Evolutionary conservation across 1,284 basidiomycete genomes (phyloP), one percentile per base, ranked within the genome.

Genomic region (Ganoderma resinaceum): DNA sequence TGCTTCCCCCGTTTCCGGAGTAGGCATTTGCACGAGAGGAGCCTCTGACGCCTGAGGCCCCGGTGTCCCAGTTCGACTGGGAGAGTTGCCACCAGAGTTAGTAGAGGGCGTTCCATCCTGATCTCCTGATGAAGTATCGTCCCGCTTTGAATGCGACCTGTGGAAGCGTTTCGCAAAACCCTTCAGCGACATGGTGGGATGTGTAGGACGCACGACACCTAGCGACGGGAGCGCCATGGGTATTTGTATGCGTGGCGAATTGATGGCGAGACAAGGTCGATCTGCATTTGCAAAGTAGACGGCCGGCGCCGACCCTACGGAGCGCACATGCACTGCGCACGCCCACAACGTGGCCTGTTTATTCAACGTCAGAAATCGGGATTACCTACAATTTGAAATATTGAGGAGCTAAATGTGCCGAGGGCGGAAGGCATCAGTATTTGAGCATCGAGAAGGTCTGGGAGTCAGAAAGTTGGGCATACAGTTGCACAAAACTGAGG

Each of bases 301-400:
- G 18, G 55, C 23, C 20, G 46, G 46, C 46, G 46, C 55, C 55
- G 55, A 31, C 2, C 8, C 16, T 20, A 20, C 31, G 55, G 55
- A 37, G 55, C 55, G 55, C n/a, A n/a, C n/a, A n/a, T n/a, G n/a
- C n/a, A n/a, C n/a, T n/a, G n/a, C n/a, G n/a, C 55, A 57, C 18
- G 55, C 29, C 3, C 33, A 37, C 9, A 35, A 38, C 37, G 37
- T 38, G 37, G 37, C 37, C 37, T 35, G 4, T 9, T 11, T 38
- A 38, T 38, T 38, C 37, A 12, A 38, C 9, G 7, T 11, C 55
- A 31, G 33, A 18, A 35, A 35, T 57, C 55, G 53, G 33, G 31
- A 35, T 57, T 57, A 37, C 31, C 33, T 37, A 57, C 31, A n/a
- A 57, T 57, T 57, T 57, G 33, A 57, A 57, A 57, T 57, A 35